Evolutionary conservation across 148 eudicot species (phyloP), one percentile per base, ranked within the genome.

Genomic region (Rhododendron simsii): DNA sequence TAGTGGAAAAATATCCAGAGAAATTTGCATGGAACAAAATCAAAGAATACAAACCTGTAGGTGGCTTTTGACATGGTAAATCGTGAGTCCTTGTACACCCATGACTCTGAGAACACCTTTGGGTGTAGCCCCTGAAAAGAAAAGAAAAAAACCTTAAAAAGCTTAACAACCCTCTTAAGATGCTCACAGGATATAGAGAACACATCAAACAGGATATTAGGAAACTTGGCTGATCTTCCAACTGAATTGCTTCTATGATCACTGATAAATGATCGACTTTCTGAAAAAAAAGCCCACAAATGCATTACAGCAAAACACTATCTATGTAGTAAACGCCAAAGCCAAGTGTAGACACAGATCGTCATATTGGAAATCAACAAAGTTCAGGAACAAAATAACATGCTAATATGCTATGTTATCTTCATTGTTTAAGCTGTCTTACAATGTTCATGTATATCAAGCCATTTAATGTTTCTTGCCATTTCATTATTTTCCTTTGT

Each of bases 41-140:
- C 84, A 57, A 86, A 83, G 55, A 81, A 65, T 33, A 16, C 84
- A 35, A 63, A 80, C 95, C 94, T 93, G 95, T 83, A 93, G 88
- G 89, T 93, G 95, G 86, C 95, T 93, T 85, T 93, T 93, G 80
- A 93, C 95, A 88, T 93, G 95, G 86, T 93, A 93, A 86, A 93
- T 93, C 6, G 95, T 92, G 65, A 93, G 88, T 80, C 95, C 94
- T 86, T 91, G 95, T 78, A 93, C 95, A 67, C 95, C 94, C 95
- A 93, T 93, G 81, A 91, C 92, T 88, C 94, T 91, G 65, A 93
- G 93, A 63, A 93, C 95, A 83, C 95, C 93, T 91, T 93, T 93
- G 45, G 95, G 95, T 41, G 95, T 93, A 53, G 95, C 95, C 77
- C 94, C 95, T 93, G 91, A 80, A 91, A 59, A 8, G 51, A 30